These are phyloP conservation scores for Sporothrix luriei DNA, from an alignment of 2,329 filamentous ascomycete genomes.

Conservation along the genomic window DNA sequence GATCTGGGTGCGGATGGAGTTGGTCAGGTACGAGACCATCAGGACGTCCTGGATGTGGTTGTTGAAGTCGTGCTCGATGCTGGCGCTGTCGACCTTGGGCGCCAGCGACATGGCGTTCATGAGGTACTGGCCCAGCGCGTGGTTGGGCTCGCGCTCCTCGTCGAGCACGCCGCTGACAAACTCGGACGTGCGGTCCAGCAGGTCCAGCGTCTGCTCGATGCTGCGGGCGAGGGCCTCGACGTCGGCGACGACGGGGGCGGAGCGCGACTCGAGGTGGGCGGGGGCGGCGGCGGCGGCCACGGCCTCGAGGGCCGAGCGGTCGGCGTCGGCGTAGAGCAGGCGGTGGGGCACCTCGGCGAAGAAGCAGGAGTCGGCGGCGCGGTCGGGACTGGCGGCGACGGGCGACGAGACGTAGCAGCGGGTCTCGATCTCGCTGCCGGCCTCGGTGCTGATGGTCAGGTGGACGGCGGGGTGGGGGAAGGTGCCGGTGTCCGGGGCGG, in stretches of 20 bases:
- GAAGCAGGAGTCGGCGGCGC: slow-evolving; percentile 91
- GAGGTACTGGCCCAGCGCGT: slow-evolving; percentile 89
- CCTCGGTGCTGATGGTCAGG: slow-evolving; percentile 87
- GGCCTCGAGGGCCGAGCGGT: slow-evolving; percentile 71
- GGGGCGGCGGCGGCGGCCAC: slow-evolving; percentile 66
- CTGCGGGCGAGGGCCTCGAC: slow-evolving; percentile 86
- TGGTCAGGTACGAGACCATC: slow-evolving; percentile 96
- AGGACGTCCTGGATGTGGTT: slow-evolving; percentile 99
- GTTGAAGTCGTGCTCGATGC: slow-evolving; percentile 98
- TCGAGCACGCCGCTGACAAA: slow-evolving; percentile 94
- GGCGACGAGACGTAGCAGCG: slow-evolving; percentile 94
- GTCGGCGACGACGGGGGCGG: slow-evolving; percentile 76
- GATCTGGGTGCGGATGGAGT: slow-evolving; percentile 98
- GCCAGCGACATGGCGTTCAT: slow-evolving; percentile 91
- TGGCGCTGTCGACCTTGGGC: slow-evolving; percentile 86
- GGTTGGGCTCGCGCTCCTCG: slow-evolving; percentile 86
- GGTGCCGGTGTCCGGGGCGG: slow-evolving; percentile 92
- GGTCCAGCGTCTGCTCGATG: slow-evolving; percentile 81
- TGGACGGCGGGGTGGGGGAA: slow-evolving; percentile 97
- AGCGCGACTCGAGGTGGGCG: slow-evolving; percentile 74
- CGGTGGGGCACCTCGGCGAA: slow-evolving; percentile 98
- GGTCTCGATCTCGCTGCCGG: slow-evolving; percentile 85
- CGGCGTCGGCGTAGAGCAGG: slow-evolving; percentile 74
- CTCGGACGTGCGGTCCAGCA: slow-evolving; percentile 87
- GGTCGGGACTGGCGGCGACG: slow-evolving; percentile 91